Base-by-base conservation (phyloP, 495 filamentous ascomycete species). In the Lepidopterella palustris region DNA sequence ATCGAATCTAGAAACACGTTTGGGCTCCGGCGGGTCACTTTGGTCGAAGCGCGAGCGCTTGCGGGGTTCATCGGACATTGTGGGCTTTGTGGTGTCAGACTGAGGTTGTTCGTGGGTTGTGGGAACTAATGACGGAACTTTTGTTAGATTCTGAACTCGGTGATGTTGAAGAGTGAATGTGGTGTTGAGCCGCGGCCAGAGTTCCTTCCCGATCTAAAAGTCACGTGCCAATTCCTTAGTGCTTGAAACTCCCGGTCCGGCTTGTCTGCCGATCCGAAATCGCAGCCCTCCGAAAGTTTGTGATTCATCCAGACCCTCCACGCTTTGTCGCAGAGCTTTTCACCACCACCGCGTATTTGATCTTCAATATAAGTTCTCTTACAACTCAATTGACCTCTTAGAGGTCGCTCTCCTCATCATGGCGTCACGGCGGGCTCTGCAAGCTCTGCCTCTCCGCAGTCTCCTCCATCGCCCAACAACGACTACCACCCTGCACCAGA, bases 21-120 rank as follows among this genome's bases (percentile, higher is more conserved):
- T 83, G 28, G 82, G 82, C 64, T 91, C 88, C 5, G 45, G 49
- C 21, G 88, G 84, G 66, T 90, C 90, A 40, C 82, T 91, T 70
- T 92, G 86, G 70, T 96, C 91, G 71, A 96, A 96, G 65, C 91
- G 89, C 49, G 91, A 96, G 50, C 91, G 86, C 78, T 93, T 95
- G 55, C 87, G 86, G 69, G 84, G 80, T 45, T 89, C 81, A 66
- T 95, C 91, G 58, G 86, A 83, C 90, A 95, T 95, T 42, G 69
- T 73, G 49, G 72, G 31, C 5, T 26, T 18, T 39, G 72, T 45
- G 74, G 69, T 59, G 2, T 54, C 23, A 0, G 48, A 27, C 31
- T n/a, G 24, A 21, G 21, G 24, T 42, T 11, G 25, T 45, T 20
- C 18, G 27, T 24, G 28, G 24, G n/a, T n/a, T n/a, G n/a, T n/a